Evolutionary conservation across 805 yeast species (phyloP).

Genomic region (Cyberlindnera maclurae): DNA sequence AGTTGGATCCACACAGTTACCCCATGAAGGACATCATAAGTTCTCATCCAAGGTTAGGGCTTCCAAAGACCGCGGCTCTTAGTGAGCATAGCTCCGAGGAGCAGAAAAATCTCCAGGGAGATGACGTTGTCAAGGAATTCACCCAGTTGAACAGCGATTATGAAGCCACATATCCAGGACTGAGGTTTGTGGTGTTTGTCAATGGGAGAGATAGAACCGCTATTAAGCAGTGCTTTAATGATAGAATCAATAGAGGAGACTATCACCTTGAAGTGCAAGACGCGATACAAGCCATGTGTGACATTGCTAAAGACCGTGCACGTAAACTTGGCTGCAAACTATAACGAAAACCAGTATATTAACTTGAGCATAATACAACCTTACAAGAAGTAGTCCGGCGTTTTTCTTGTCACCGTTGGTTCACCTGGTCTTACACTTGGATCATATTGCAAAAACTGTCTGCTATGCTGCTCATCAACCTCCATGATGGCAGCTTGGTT

Average conservation of each 20-base stretch:
- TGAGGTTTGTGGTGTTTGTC: slow-evolving; percentile 83
- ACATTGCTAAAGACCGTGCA: slow-evolving; percentile 77
- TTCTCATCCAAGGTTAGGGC: slow-evolving; percentile 89
- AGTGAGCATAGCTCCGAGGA: slow-evolving; percentile 64
- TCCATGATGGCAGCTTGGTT: slow-evolving; percentile 98
- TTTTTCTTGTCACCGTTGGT: slow-evolving; percentile 93
- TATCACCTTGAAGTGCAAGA: slow-evolving; percentile 48
- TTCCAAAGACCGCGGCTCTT: slow-evolving; percentile 39
- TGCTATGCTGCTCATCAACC: slow-evolving; percentile 88
- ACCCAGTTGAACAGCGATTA: slow-evolving; percentile 49
- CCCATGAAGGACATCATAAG: slow-evolving; percentile 49
- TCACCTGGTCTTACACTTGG: slow-evolving; percentile 97
- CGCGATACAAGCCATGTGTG: slow-evolving; percentile 86
- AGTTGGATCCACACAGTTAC: slow-evolving; percentile 11
- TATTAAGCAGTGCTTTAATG: slow-evolving; percentile 56
- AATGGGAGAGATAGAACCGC: slow-evolving; percentile 67
- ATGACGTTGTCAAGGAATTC: slow-evolving; percentile 38
- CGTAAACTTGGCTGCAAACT: slow-evolving; percentile 37
- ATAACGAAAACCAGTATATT: slow-evolving; percentile 5
- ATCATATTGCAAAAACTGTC: slow-evolving; percentile 91
- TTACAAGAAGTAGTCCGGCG: slow-evolving; percentile 92
- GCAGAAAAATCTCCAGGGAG: slow-evolving; percentile 55
- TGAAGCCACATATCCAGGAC: slow-evolving; percentile 60
- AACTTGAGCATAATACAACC: neutral
- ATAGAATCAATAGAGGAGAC: slow-evolving; percentile 51